A percentile compares a stretch with the other conserved stretches of the same genome.
These are phyloP conservation scores for Tarenaya hassleriana DNA, from an alignment of 345 rosid genomes.

Conservation along the genomic window DNA sequence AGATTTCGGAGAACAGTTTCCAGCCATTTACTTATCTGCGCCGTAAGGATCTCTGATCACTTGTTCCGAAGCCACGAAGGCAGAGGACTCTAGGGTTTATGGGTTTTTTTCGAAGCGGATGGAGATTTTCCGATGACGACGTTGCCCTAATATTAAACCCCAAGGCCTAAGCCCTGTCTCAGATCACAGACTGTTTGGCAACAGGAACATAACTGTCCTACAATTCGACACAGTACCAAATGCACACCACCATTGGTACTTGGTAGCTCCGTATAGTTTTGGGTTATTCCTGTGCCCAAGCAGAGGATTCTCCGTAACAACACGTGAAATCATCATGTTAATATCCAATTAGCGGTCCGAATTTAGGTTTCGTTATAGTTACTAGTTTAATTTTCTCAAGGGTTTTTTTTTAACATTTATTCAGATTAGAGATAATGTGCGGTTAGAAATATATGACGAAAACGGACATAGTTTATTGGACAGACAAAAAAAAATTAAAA, in stretches of 20 bases:
- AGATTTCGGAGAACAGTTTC: slow-evolving; percentile 25
- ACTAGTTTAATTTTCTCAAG: too few species aligned
- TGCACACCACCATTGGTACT: too few species aligned
- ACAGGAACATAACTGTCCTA: slow-evolving; percentile 12
- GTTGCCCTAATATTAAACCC: slow-evolving; percentile 17
- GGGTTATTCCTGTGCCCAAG: too few species aligned
- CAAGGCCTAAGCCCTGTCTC: not conserved
- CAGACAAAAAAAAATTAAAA: not conserved
- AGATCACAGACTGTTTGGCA: slow-evolving; percentile 12
- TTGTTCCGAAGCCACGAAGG: slow-evolving; percentile 44
- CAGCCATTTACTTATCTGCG: slow-evolving; percentile 22
- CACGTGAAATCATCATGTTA: too few species aligned
- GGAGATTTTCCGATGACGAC: slow-evolving; percentile 19
- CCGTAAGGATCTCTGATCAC: slow-evolving; percentile 29
- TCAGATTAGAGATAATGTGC: too few species aligned
- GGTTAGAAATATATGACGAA: too few species aligned
- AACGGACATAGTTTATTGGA: too few species aligned
- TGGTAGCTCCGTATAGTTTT: too few species aligned
- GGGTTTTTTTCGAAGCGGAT: not conserved
- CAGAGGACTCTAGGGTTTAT: slow-evolving; percentile 32
- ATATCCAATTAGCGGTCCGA: too few species aligned
- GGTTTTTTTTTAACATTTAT: too few species aligned
- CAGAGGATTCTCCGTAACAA: too few species aligned
- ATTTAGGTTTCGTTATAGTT: too few species aligned
- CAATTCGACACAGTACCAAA: slow-evolving; percentile 1